These are phyloP conservation scores for Helotiales sp. DNA, from an alignment of 2,329 filamentous ascomycete genomes.

Conservation along the genomic window DNA sequence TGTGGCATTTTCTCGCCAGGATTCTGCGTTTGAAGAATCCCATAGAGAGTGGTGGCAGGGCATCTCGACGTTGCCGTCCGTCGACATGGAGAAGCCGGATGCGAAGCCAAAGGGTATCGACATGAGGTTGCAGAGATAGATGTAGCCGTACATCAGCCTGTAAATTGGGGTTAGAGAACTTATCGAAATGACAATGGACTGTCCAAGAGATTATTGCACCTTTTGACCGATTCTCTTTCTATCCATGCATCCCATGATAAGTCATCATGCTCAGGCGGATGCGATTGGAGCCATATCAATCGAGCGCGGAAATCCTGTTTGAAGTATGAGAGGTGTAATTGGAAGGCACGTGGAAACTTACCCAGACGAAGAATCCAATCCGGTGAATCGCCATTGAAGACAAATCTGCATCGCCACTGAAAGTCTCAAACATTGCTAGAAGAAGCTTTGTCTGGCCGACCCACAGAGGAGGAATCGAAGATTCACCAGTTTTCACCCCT, in stretches of 20 bases:
- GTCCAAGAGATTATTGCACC: background rate
- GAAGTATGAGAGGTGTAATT: too few relatives aligned
- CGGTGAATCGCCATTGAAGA: background rate
- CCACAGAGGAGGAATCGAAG: background rate
- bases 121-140: background rate
- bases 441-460: background rate
- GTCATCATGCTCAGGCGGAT: background rate
- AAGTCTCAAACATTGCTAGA: background rate
- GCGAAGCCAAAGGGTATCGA: background rate
- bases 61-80: constrained; percentile 8
- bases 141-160: constrained; percentile 6
- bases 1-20: background rate
- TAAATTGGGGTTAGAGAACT: background rate
- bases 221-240: constrained; percentile 6
- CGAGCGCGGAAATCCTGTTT: background rate
- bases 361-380: constrained; percentile 1
- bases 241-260: constrained; percentile 10
- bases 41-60: constrained; percentile 1
- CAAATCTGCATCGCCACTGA: background rate
- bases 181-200: background rate
- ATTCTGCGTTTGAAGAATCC: background rate
- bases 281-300: background rate
- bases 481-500: background rate
- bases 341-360: background rate
- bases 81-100: constrained; percentile 1